Base-by-base conservation (phyloP, 2,329 filamentous ascomycete genomes). In the Neofusicoccum laricinum region DNA sequence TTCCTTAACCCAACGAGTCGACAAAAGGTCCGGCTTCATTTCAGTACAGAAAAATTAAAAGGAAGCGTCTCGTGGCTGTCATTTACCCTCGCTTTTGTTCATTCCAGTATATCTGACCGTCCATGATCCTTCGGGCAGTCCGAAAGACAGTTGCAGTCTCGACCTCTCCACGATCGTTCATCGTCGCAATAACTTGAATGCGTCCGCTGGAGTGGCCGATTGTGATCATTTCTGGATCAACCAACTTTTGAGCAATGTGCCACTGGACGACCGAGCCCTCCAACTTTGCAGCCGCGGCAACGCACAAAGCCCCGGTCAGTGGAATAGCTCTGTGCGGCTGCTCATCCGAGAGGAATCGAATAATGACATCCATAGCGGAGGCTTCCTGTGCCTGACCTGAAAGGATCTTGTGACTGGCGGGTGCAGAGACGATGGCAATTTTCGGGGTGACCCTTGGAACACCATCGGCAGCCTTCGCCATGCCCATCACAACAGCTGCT, bases 401-500 rank as follows among this genome's bases (percentile, higher is more conserved):
- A n/a, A 59, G 55, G 30, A 59, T 46, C 25, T 34, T 59, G 41
- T 59, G 55, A 40, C 4, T 46, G n/a, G 40, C 40, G 8, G 55
- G 38, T 30, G 55, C 19, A 19, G 55, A 59, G 58, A 88, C 80
- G 15, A 89, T 76, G 14, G 82, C 84, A 41, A 90, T 86, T 71
- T 90, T 89, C 0, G 88, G 88, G 1, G 90, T 84, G 1, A 85
- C 86, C 0, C 83, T 81, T 0, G 83, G 81, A 6, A 83, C 82
- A 1, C 75, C 76, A 0, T 76, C 75, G 12, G 77, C 74, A 0
- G 78, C 73, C 4, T 72, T 68, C 7, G 82, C 80, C 51, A 91
- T 77, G 0, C 87, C 87, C 88, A 91, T 91, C 25, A 79, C 59
- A 89, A 76, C 0, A 86, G 86, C 86, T 89, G 89, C 87, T 59